Evolutionary conservation across 208 protist genomes (phyloP), one percentile per base, ranked within the genome.

Genomic region (Crithidia brevicula): DNA sequence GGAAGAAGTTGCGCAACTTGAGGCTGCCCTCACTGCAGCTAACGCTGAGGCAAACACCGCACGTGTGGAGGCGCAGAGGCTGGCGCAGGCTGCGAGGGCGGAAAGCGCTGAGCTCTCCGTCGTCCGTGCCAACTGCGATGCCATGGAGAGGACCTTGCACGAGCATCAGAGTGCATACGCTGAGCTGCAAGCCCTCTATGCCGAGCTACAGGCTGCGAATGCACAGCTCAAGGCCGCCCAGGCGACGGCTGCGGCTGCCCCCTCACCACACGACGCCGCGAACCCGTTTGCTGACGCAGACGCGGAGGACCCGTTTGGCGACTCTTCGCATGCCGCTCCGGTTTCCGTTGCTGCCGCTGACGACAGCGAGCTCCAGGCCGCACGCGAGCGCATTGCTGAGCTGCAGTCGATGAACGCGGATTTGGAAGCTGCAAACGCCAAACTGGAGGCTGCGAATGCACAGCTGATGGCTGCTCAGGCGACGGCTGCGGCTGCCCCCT

Each of bases 1-100:
- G n/a, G 56, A 62, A 3, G 49, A 61, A 9, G 38, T 69, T 2
- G 59, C 46, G 18, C 64, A 73, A 27, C 40, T 75, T 28, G 45
- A 64, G 16, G 18, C 45, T 9, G 42, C 36, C 2, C 56, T 72
- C 60, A n/a, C 64, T 2, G 38, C 20, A 9, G 57, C 45, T 0
- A 30, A 36, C 45, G 40, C 65, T n/a, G 59, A 43, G 16, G 45
- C 50, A 3, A 47, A 63, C 30, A 34, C 27, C 4, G 40, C 45
- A 1, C 43, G n/a, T 7, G 18, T 30, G 1, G 46, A 66, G 36
- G 20, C 20, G 22, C 34, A 52, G 27, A 1, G 27, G 20, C 20
- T 28, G 15, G 61, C 52, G 23, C 47, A 62, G 57, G 23, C n/a
- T 4, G 28, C 52, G 23, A 34, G 56, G 57, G 23, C 27, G 11